Evolutionary conservation across 2,329 filamentous ascomycete genomes (phyloP).

Genomic region (Talaromyces amestolkiae): DNA sequence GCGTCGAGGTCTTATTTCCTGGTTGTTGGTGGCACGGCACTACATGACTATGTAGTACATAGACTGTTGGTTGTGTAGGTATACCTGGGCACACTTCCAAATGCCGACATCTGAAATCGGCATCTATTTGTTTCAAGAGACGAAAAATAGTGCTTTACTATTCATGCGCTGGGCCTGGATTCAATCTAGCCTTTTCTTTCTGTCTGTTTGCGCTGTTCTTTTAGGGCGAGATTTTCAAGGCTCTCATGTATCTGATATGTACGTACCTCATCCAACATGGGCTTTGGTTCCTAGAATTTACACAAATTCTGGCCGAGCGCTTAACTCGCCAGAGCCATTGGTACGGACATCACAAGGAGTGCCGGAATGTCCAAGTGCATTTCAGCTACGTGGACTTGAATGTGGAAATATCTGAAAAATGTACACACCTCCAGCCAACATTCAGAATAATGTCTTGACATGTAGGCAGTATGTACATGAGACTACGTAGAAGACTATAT

Average conservation of each 20-base stretch:
- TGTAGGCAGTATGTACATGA: not conserved
- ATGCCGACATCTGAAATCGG: not conserved
- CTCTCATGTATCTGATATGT: not conserved
- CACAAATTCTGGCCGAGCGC: not conserved
- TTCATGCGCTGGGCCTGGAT: not conserved
- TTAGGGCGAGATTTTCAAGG: not conserved
- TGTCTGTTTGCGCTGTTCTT: not conserved
- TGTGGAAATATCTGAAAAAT: not conserved
- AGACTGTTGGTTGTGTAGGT: not conserved
- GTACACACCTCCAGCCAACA: not conserved
- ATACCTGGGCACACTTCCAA: not conserved
- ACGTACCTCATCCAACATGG: not conserved
- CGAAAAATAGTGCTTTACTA: not conserved
- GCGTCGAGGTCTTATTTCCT: not conserved
- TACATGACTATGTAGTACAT: not conserved
- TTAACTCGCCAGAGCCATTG: not conserved
- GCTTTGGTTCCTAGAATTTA: not conserved
- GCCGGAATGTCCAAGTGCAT: not conserved
- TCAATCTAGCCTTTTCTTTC: not conserved
- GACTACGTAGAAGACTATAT: too few species aligned
- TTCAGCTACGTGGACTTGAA: not conserved
- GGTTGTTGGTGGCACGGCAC: not conserved
- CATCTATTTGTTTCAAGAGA: not conserved
- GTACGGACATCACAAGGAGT: not conserved
- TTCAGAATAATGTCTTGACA: not conserved